Evolutionary conservation across 495 filamentous ascomycete genomes (phyloP).

Genomic region (Staphylotrichum longicolle): DNA sequence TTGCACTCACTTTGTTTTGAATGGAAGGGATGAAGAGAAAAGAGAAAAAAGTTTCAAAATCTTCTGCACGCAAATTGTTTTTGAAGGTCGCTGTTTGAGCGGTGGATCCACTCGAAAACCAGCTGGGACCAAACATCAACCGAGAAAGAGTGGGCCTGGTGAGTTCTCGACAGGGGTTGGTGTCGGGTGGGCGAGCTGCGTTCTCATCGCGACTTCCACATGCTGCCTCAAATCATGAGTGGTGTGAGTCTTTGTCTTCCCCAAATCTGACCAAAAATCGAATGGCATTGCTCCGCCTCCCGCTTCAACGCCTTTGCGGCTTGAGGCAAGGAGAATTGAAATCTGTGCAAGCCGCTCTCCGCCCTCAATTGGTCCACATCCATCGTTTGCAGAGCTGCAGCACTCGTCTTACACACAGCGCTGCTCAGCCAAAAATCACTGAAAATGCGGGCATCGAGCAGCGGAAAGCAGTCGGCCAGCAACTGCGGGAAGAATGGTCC

Average conservation of each 20-base stretch:
- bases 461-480: constrained; percentile 12
- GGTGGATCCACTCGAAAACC: constrained; percentile 21
- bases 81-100: constrained; percentile 12
- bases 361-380: constrained; percentile 5
- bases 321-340: constrained; percentile 10
- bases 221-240: too few relatives aligned
- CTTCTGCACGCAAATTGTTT: constrained; percentile 20
- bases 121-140: constrained; percentile 26
- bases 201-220: constrained; percentile 8
- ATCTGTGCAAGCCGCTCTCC: neutral
- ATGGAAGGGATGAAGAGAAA: constrained; percentile 88
- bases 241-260: too few relatives aligned
- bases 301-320: constrained; percentile 28
- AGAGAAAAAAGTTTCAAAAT: constrained; percentile 36
- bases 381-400: constrained; percentile 9
- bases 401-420: constrained; percentile 19
- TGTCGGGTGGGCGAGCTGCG: neutral
- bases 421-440: neutral
- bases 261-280: neutral
- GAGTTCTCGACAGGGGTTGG: too few relatives aligned
- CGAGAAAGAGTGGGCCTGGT: constrained; percentile 13
- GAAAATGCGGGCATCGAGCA: neutral
- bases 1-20: constrained; percentile 76
- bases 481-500: constrained; percentile 33
- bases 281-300: constrained; percentile 29